Evolutionary conservation across 768 basidiomycete species (phyloP).

Genomic region (Udeniomyces megalosporus): DNA sequence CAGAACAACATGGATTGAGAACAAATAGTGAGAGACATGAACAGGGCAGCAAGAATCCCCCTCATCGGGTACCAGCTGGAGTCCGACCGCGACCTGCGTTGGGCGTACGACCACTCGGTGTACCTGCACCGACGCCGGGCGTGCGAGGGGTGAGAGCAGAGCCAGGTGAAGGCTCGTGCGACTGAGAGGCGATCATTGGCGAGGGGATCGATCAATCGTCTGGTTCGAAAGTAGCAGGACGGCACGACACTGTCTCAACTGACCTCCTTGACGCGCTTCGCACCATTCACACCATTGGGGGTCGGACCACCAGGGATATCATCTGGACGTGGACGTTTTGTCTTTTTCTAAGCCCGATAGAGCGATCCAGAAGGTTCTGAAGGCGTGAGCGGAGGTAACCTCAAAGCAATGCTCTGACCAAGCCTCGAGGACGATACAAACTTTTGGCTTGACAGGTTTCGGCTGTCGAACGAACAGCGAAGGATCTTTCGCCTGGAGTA

Average conservation of each 20-base stretch:
- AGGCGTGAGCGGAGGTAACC: background rate
- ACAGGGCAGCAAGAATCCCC: no score
- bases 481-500: background rate
- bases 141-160: background rate
- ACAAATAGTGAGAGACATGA: no score
- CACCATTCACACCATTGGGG: background rate
- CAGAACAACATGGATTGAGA: no score
- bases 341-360: background rate
- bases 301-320: background rate
- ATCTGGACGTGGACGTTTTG: background rate
- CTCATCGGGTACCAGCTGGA: no score
- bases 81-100: no score
- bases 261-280: background rate
- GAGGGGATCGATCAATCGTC: no score
- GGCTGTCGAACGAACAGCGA: constrained; percentile 1
- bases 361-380: background rate
- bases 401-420: no score
- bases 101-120: background rate
- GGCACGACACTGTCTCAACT: no score
- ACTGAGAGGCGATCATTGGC: no score
- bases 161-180: no score
- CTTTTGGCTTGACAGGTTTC: background rate
- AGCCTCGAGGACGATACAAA: background rate
- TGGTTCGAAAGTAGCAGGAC: no score
- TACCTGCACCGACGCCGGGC: background rate